These are phyloP conservation scores for Catunica adiposa DNA, from an alignment of 2,329 filamentous ascomycete species.

Conservation along the genomic window DNA sequence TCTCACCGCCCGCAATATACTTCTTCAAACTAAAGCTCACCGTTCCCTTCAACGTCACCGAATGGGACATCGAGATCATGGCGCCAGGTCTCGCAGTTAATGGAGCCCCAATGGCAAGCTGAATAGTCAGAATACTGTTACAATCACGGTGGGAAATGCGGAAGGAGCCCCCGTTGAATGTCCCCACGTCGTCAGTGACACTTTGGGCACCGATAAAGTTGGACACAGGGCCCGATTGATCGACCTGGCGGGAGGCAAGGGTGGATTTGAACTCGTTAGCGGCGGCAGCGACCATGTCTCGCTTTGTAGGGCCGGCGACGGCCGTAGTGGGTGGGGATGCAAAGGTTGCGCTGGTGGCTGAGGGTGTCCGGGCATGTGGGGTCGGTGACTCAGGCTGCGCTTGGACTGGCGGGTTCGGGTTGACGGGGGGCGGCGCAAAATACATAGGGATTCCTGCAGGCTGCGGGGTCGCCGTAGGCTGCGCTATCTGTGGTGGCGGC, in stretches of 20 bases:
- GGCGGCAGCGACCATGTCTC: conserved; percentile 9
- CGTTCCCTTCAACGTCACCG: conserved; percentile 65
- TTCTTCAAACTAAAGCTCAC: conserved; percentile 86
- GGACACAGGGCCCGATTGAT: conserved; percentile 21
- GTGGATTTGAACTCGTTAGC: not conserved
- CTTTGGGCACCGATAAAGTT: conserved; percentile 20
- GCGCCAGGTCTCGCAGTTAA: conserved; percentile 64
- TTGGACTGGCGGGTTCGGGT: conserved; percentile 9
- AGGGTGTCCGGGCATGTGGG: no score
- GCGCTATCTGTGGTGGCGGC: no score
- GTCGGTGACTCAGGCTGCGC: not conserved
- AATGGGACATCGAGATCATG: conserved; percentile 92
- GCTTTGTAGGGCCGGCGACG: not conserved
- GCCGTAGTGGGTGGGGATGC: not conserved
- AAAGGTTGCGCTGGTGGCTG: not conserved
- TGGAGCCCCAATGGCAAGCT: conserved; percentile 78
- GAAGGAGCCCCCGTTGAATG: conserved; percentile 91
- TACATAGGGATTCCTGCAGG: not conserved
- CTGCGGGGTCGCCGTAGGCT: no score
- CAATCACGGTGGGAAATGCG: conserved; percentile 81
- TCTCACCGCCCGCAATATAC: conserved; percentile 64
- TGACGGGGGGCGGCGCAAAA: conserved; percentile 12
- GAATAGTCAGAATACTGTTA: conserved; percentile 78
- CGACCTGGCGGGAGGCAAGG: not conserved
- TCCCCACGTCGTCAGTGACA: conserved; percentile 72